These are phyloP conservation scores for Fagopyrum esculentum DNA, from an alignment of 148 eudicot species.

Conservation along the genomic window DNA sequence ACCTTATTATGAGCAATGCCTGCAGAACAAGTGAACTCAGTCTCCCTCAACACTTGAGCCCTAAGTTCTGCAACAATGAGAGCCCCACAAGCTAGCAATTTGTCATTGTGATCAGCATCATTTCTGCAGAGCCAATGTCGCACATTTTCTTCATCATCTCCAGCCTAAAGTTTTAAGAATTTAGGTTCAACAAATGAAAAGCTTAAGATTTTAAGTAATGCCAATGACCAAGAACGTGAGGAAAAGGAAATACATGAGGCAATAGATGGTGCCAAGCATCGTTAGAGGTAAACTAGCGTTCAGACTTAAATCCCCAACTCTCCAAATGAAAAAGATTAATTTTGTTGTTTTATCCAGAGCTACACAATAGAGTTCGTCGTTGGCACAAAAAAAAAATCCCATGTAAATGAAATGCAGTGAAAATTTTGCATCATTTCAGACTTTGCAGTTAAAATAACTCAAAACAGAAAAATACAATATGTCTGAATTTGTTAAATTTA, in stretches of 20 bases:
- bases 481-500: not conserved
- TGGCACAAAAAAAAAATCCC: not conserved
- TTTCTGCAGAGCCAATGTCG: conserved; percentile 54
- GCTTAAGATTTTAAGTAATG: not conserved
- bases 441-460: not conserved
- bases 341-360: not conserved
- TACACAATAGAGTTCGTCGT: not conserved
- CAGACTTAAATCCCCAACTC: not conserved
- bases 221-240: not conserved
- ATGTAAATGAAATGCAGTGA: not conserved
- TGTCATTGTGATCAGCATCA: conserved; percentile 67
- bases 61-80: conserved; percentile 87
- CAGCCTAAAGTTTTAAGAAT: conserved; percentile 32
- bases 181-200: not conserved
- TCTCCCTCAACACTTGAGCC: conserved; percentile 75
- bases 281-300: not conserved
- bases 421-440: not conserved
- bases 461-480: not conserved
- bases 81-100: conserved; percentile 88
- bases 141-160: conserved; percentile 37
- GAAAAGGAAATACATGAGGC: not conserved
- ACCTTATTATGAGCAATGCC: conserved; percentile 97
- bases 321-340: not conserved
- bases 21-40: conserved; percentile 93
- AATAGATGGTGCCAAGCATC: not conserved